Evolutionary conservation across 345 rosid species (phyloP).

Genomic region (Eutrema heterophyllum): DNA sequence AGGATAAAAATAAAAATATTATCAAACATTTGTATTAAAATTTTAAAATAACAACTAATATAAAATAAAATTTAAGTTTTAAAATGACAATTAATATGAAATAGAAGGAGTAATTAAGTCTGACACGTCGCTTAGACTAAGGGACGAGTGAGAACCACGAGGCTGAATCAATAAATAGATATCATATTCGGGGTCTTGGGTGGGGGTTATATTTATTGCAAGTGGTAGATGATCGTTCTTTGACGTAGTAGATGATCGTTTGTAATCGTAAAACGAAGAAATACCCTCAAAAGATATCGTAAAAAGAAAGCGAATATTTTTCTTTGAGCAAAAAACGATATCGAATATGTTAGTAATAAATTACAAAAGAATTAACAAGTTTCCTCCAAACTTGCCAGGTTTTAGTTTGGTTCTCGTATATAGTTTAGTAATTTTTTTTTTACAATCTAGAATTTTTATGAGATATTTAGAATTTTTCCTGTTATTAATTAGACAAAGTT

Average conservation of each 20-base stretch:
- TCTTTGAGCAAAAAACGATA: no score
- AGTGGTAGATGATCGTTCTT: neutral
- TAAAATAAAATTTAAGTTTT: no score
- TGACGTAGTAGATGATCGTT: neutral
- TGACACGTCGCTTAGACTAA: slow-evolving; percentile 19
- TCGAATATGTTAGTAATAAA: neutral
- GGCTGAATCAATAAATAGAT: neutral
- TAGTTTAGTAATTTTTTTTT: neutral
- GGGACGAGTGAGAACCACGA: slow-evolving; percentile 28
- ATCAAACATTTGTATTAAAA: no score
- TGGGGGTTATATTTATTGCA: neutral
- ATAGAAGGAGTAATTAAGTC: neutral
- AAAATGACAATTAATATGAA: no score
- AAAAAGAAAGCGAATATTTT: neutral
- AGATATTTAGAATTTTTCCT: neutral
- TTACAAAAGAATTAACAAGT: neutral
- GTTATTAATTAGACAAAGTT: no score
- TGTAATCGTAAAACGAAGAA: neutral
- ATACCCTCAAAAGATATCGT: neutral
- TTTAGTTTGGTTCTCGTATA: neutral
- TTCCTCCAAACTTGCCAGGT: neutral
- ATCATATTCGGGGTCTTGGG: neutral
- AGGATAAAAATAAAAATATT: no score
- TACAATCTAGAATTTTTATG: neutral
- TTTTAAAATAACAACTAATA: no score